Percentiles rank a stretch among this genome's conserved stretches.
Evolutionary conservation across 2,329 filamentous ascomycete species (phyloP).

Genomic region (Pseudopithomyces chartarum): DNA sequence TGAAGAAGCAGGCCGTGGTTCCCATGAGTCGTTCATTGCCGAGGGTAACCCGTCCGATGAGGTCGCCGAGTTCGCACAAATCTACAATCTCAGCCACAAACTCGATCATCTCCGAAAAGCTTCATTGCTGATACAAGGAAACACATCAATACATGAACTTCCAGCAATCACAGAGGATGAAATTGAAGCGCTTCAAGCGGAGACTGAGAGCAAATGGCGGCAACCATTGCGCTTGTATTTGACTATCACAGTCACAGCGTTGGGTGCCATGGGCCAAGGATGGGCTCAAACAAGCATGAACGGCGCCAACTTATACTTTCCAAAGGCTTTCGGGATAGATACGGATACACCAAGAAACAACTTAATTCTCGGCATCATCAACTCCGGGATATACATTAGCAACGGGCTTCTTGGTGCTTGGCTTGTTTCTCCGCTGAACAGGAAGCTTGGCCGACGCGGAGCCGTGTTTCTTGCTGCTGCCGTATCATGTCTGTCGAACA

Average conservation of each 20-base stretch:
- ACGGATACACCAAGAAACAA: conserved; percentile 11
- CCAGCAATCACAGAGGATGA: neutral
- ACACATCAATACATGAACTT: neutral
- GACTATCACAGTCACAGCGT: conserved; percentile 67
- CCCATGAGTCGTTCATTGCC: neutral
- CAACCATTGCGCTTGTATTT: conserved; percentile 62
- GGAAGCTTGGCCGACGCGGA: conserved; percentile 27
- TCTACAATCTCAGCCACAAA: neutral
- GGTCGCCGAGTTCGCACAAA: neutral
- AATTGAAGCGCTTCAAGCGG: neutral
- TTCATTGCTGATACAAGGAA: neutral
- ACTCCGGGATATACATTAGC: conserved; percentile 16
- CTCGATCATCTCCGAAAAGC: neutral
- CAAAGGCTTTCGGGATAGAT: conserved; percentile 55
- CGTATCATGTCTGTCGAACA: conserved; percentile 19
- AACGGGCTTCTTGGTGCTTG: conserved; percentile 14
- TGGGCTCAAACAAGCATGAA: conserved; percentile 64
- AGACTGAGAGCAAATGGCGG: conserved; percentile 56
- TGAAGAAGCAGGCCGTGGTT: neutral
- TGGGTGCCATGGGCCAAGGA: conserved; percentile 66
- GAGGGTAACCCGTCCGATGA: neutral
- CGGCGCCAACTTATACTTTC: conserved; percentile 63
- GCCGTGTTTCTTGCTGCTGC: conserved; percentile 31
- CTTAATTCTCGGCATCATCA: conserved; percentile 33
- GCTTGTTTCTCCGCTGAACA: conserved; percentile 30